Base-by-base conservation (phyloP, 805 yeast species). In the Jamesozyma rosinii region DNA sequence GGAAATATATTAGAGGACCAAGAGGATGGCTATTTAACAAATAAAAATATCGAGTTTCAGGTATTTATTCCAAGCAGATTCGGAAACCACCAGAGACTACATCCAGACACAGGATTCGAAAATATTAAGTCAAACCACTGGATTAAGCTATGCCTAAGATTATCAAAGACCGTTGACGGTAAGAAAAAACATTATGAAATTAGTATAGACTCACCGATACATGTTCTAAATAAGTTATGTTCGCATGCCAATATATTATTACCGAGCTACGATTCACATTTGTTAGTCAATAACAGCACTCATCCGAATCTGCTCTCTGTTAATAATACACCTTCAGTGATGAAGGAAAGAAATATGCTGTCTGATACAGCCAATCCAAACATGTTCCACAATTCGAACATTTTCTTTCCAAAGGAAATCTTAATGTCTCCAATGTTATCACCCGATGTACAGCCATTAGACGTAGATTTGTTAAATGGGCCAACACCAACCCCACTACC, bases 161-260 rank as follows among this genome's bases (percentile, higher is more conserved):
- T 92, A 33, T 84, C 95, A 4, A 76, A 74, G 50, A 57, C 71
- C n/a, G 79, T 83, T 36, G 71, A 74, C 38, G 73, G 68, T 11
- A 85, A 85, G 57, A 70, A 95, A 37, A 92, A 89, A 59, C 97
- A 88, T 58, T 92, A 83, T 59, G 99, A 92, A 66, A 84, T 92
- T 37, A 80, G 87, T 45, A 90, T 92, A 44, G 99, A 92, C 63
- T 85, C 96, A 2, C 98, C 98, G 3, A 79, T 92, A 46, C 94
- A 84, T 55, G 70, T 92, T 4, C 66, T 89, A 40, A 79, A 89
- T 39, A 77, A 81, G 5, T 65, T 76, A 39, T 86, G 95, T 48
- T 83, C 86, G 1, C 95, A 83, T 63, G 84, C 84, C 4, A 83
- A 83, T 53, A 83, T 90, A 1, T 60, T 83, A 32, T 64, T 84